Base-by-base conservation (phyloP, 306 rosid species). In the Quercus aquifolioides region DNA sequence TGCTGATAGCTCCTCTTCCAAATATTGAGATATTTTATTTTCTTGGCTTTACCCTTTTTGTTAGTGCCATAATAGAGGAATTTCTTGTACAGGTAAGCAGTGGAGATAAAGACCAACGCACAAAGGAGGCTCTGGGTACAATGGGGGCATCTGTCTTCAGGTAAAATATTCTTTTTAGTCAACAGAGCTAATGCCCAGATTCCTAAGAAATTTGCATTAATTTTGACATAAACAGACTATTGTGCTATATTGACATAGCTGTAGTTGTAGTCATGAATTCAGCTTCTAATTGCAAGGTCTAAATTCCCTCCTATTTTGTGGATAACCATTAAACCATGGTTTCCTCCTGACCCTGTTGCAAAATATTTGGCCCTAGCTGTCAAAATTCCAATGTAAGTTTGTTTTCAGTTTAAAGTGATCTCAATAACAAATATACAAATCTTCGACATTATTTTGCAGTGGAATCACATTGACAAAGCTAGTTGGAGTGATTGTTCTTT, bases 81-180 rank as follows among this genome's bases (percentile, higher is more conserved):
- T 33, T 56, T 28, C 54, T 21, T 69, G 73, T 20, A 75, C 93
- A 95, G 99, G 94, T 95, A 74, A 83, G 96, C 82, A 84, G 86
- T 52, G 99, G 99, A 57, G 91, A 91, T 74, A 93, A 68, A 87
- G 90, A 93, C 71, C 91, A 89, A 67, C 97, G 99, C 51, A 84
- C 75, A 52, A 86, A 88, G 92, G 97, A 91, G 88, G 97, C 99
- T 79, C 86, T 95, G 43, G 85, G 89, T 79, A 95, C 99, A 72
- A 95, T 95, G 99, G 99, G 99, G 31, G 99, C 98, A 63, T 95
- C 99, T 69, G 97, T 95, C 69, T 88, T 95, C 82, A 95, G 99
- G 98, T 95, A 74, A 55, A 23, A 12, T 41, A 33, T 20, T 74
- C 11, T 49, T 35, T 75, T 69, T 17, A 72, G 33, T 31, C 62